Conservation (phyloP, 164 flowering plant genomes). For the Amborella trichopoda region DNA sequence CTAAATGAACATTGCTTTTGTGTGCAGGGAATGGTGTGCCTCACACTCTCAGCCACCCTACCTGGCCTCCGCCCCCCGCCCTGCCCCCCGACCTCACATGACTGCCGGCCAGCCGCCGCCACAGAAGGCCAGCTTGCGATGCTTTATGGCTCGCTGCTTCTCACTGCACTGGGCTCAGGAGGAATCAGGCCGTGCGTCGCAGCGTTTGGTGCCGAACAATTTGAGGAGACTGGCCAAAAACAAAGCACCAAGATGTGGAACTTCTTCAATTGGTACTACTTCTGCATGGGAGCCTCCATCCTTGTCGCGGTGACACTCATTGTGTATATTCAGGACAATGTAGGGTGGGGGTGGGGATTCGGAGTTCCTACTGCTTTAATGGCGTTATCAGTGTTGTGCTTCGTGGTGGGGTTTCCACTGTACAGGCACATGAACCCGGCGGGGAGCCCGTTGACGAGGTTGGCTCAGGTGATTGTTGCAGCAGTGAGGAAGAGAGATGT, state of each 20-base stretch:
- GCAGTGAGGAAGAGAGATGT: slow-evolving; percentile 52
- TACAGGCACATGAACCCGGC: slow-evolving; percentile 54
- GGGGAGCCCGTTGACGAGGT: slow-evolving; percentile 76
- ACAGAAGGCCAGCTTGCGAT: slow-evolving; percentile 36
- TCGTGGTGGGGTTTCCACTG: slow-evolving; percentile 44
- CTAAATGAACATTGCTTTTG: slow-evolving; percentile 1
- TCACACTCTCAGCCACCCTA: slow-evolving; percentile 50
- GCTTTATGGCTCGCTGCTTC: slow-evolving; percentile 45
- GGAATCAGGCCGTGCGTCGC: slow-evolving; percentile 87
- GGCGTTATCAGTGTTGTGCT: slow-evolving; percentile 44
- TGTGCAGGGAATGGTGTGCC: slow-evolving; percentile 53
- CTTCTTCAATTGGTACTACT: slow-evolving; percentile 88
- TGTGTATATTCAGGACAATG: slow-evolving; percentile 66
- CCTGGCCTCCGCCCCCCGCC: slow-evolving; percentile 57
- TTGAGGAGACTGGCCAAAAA: slow-evolving; percentile 50
- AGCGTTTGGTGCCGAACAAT: slow-evolving; percentile 85
- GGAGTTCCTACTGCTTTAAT: slow-evolving; percentile 58
- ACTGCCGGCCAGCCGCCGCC: slow-evolving; percentile 38
- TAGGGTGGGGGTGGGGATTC: slow-evolving; percentile 92
- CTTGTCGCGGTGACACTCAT: slow-evolving; percentile 71
- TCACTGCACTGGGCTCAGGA: slow-evolving; percentile 62
- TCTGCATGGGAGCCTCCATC: slow-evolving; percentile 59
- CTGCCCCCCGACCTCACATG: slow-evolving; percentile 12
- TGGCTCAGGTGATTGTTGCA: slow-evolving; percentile 56
- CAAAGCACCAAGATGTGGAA: slow-evolving; percentile 51